Percentiles rank a stretch among this genome's conserved stretches.
Conservation (phyloP, 2,329 filamentous ascomycete genomes). For the Monilinia laxa region DNA sequence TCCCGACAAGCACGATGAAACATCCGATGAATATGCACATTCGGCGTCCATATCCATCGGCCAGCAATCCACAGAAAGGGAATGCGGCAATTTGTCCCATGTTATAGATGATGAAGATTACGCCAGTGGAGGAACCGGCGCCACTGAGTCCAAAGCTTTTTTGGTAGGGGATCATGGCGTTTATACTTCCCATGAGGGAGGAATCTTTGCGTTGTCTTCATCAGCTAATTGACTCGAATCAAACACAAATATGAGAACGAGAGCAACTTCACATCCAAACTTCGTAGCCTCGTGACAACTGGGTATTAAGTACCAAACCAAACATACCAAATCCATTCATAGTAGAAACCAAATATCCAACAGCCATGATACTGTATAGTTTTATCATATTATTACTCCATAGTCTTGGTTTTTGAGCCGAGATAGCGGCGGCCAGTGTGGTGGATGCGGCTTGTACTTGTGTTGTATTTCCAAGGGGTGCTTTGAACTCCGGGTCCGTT, state of each 20-base stretch:
- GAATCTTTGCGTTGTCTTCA: not conserved
- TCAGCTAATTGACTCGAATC: no score
- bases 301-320: not conserved
- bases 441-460: constrained; percentile 43
- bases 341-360: constrained; percentile 48
- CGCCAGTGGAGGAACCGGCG: constrained; percentile 49
- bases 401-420: constrained; percentile 40
- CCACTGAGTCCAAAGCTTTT: constrained; percentile 43
- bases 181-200: constrained; percentile 50
- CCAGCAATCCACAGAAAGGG: constrained; percentile 51
- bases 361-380: constrained; percentile 44
- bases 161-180: constrained; percentile 46
- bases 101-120: constrained; percentile 50
- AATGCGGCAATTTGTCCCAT: constrained; percentile 46
- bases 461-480: not conserved
- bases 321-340: constrained; percentile 52
- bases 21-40: constrained; percentile 4
- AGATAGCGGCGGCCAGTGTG: constrained; percentile 40
- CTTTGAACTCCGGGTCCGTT: not conserved
- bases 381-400: constrained; percentile 47
- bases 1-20: not conserved
- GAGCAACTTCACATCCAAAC: no score
- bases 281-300: no score
- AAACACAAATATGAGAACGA: no score
- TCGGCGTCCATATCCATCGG: constrained; percentile 27